A percentile compares a stretch with the other conserved stretches of the same genome.
Evolutionary conservation across 2,329 filamentous ascomycete species (phyloP).

Genomic region (Moelleriella libera): DNA sequence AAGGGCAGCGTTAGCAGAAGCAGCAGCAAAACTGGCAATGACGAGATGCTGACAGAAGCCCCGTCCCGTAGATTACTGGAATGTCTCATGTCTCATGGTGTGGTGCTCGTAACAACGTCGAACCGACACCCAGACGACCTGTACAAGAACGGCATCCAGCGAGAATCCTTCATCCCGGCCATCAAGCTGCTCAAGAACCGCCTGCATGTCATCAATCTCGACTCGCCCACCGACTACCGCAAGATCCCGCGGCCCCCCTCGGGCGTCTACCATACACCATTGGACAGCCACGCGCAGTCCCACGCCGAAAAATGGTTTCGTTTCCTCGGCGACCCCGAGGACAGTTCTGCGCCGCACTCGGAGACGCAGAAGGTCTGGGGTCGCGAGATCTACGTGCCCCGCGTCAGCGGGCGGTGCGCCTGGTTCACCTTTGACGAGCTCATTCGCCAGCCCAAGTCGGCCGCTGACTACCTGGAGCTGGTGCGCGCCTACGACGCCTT

Average conservation of each 20-base stretch:
- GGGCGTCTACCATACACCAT: conserved; percentile 83
- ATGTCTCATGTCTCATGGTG: conserved; percentile 87
- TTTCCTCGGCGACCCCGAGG: conserved; percentile 75
- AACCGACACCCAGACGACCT: conserved; percentile 94
- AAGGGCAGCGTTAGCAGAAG: too few relatives aligned
- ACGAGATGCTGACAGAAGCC: neutral
- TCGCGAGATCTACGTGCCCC: conserved; percentile 73
- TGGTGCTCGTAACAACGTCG: conserved; percentile 88
- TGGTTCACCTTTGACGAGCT: conserved; percentile 90
- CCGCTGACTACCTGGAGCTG: conserved; percentile 89
- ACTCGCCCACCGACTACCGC: conserved; percentile 91
- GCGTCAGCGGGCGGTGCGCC: conserved; percentile 75
- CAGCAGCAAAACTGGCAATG: too few relatives aligned
- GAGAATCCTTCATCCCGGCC: conserved; percentile 87
- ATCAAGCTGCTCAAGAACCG: conserved; percentile 80
- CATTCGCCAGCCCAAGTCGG: conserved; percentile 76
- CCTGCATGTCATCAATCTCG: conserved; percentile 82
- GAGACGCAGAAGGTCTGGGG: conserved; percentile 86
- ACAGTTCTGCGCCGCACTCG: conserved; percentile 53
- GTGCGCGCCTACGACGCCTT: conserved; percentile 85
- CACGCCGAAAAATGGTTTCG: conserved; percentile 94
- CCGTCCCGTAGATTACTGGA: conserved; percentile 52
- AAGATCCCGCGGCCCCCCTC: conserved; percentile 89
- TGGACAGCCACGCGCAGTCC: conserved; percentile 60
- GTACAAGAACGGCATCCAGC: conserved; percentile 96